Percentiles rank a stretch among this genome's conserved stretches.
Evolutionary conservation across 169 alveolate genomes (phyloP).

Genomic region (Plasmodium billcollinsi): DNA sequence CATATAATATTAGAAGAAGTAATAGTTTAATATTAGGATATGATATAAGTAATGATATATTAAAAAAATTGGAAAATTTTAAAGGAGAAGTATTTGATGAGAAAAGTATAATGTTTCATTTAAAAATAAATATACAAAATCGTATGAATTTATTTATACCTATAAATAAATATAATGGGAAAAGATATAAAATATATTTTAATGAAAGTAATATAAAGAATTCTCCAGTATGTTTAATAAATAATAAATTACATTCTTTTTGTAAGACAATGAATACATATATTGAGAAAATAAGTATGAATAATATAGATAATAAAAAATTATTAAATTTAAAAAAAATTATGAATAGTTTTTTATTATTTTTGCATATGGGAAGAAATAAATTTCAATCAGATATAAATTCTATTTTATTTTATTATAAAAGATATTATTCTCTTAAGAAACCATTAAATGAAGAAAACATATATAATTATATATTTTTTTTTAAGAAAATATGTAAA

Average conservation of each 20-base stretch:
- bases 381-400: slow-evolving; percentile 25
- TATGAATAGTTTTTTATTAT: slow-evolving; percentile 29
- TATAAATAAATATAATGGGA: slow-evolving; percentile 50
- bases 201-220: slow-evolving; percentile 36
- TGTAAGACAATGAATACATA: slow-evolving; percentile 17
- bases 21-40: slow-evolving; percentile 41
- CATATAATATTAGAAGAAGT: slow-evolving; percentile 34
- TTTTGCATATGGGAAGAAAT: slow-evolving; percentile 21
- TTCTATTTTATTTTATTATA: slow-evolving; percentile 9
- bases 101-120: slow-evolving; percentile 19
- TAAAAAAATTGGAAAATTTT: slow-evolving; percentile 30
- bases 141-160: slow-evolving; percentile 32
- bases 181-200: slow-evolving; percentile 15
- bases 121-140: slow-evolving; percentile 26
- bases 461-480: neutral
- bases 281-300: neutral
- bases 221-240: neutral
- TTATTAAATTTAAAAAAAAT: slow-evolving; percentile 9
- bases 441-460: slow-evolving; percentile 8
- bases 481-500: slow-evolving; percentile 5
- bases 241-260: slow-evolving; percentile 17
- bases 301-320: neutral
- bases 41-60: slow-evolving; percentile 25
- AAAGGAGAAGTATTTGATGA: slow-evolving; percentile 44
- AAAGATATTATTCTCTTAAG: neutral